Evolutionary conservation across 805 yeast genomes (phyloP).

Genomic region (Wickerhamomyces kurtzmanii): DNA sequence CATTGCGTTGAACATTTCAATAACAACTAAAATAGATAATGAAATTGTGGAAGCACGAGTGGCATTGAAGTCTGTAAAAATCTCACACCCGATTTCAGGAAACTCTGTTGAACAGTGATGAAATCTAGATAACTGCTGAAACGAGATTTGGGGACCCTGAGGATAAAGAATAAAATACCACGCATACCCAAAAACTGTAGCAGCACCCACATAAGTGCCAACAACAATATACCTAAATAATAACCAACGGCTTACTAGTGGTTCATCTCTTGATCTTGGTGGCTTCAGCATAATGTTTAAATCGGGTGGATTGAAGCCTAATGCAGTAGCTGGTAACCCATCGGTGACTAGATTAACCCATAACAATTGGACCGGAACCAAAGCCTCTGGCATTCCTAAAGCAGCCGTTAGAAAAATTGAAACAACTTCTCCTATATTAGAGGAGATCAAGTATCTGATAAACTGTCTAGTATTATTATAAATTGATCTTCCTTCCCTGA

Average conservation of each 20-base stretch:
- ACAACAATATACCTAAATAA: slow-evolving; percentile 26
- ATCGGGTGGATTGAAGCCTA: slow-evolving; percentile 37
- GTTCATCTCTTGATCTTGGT: slow-evolving; percentile 27
- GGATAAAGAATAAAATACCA: slow-evolving; percentile 26
- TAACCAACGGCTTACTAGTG: slow-evolving; percentile 26
- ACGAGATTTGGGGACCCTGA: slow-evolving; percentile 26
- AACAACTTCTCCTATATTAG: slow-evolving; percentile 50
- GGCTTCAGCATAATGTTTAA: slow-evolving; percentile 24
- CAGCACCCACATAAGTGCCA: slow-evolving; percentile 28
- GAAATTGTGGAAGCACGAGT: slow-evolving; percentile 27
- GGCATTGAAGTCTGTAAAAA: slow-evolving; percentile 18
- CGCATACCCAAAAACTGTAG: slow-evolving; percentile 30
- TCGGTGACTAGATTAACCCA: slow-evolving; percentile 52
- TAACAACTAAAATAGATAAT: slow-evolving; percentile 25
- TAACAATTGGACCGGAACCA: slow-evolving; percentile 46
- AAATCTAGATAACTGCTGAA: slow-evolving; percentile 22
- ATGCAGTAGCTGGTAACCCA: slow-evolving; percentile 51
- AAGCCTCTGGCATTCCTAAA: slow-evolving; percentile 40
- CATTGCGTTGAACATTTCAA: slow-evolving; percentile 31
- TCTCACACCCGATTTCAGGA: slow-evolving; percentile 23
- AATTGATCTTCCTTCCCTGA: slow-evolving; percentile 44
- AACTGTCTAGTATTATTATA: slow-evolving; percentile 31
- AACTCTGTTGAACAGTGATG: slow-evolving; percentile 21
- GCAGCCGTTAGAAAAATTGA: slow-evolving; percentile 45
- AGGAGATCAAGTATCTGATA: slow-evolving; percentile 33